Percentiles rank a stretch among this genome's conserved stretches.
phyloP scores from a whole-genome alignment of 306 rosid species.

The Leucaena leucocephala region DNA sequence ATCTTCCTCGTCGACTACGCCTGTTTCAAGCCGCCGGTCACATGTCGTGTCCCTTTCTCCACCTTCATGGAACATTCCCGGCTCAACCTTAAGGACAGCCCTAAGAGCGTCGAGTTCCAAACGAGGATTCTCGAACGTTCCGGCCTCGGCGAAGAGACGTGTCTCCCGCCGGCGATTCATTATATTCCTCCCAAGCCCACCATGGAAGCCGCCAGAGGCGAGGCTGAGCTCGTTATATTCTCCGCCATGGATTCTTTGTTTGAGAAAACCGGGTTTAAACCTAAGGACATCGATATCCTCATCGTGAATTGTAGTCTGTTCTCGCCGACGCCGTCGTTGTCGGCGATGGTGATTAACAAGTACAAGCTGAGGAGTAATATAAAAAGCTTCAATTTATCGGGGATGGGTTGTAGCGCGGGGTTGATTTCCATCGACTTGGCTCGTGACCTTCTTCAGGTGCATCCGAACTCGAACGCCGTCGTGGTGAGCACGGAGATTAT shows the following conservation, averaged over 20 bases:
- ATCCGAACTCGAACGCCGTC: constrained; percentile 76
- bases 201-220: constrained; percentile 68
- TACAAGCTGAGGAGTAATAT: constrained; percentile 77
- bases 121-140: constrained; percentile 80
- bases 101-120: constrained; percentile 81
- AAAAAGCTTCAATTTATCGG: constrained; percentile 76
- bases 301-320: constrained; percentile 80
- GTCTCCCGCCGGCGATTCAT: constrained; percentile 72
- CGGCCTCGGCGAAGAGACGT: constrained; percentile 74
- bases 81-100: constrained; percentile 61
- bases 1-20: constrained; percentile 76
- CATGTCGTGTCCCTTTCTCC: constrained; percentile 79
- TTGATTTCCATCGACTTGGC: constrained; percentile 74
- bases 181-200: constrained; percentile 76
- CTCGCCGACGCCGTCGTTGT: constrained; percentile 79
- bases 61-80: constrained; percentile 90
- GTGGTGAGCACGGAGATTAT: constrained; percentile 83
- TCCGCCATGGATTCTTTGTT: constrained; percentile 67
- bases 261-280: constrained; percentile 58
- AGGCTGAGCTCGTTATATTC: constrained; percentile 80
- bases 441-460: constrained; percentile 78
- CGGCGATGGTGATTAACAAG: constrained; percentile 83
- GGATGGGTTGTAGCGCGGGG: constrained; percentile 90
- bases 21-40: constrained; percentile 77
- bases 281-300: constrained; percentile 74